These are phyloP conservation scores for Lobulomyces angularis DNA, from an alignment of 192 early-diverging fungal genomes.

Conservation along the genomic window DNA sequence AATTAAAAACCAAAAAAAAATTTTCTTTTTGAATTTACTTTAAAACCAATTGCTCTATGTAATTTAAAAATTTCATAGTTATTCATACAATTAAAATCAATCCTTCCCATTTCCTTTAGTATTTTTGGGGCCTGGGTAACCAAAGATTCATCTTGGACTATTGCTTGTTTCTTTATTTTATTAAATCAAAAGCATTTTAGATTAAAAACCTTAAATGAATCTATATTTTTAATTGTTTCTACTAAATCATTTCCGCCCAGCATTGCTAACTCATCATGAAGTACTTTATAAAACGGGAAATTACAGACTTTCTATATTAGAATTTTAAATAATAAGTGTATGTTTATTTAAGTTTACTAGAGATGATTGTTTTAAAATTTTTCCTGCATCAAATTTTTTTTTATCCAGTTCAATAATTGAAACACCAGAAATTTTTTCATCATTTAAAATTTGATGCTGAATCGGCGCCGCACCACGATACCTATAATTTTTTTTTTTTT, in stretches of 20 bases:
- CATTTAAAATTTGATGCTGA: slow-evolving; percentile 69
- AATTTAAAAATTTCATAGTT: slow-evolving; percentile 48
- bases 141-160: slow-evolving; percentile 45
- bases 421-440: slow-evolving; percentile 61
- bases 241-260: slow-evolving; percentile 50
- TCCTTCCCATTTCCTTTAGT: slow-evolving; percentile 32
- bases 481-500: slow-evolving; percentile 6
- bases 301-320: slow-evolving; percentile 14
- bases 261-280: slow-evolving; percentile 31
- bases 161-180: slow-evolving; percentile 32
- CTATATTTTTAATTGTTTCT: slow-evolving; percentile 45
- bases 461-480: slow-evolving; percentile 88
- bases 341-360: slow-evolving; percentile 26
- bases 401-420: slow-evolving; percentile 78
- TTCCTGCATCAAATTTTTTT: slow-evolving; percentile 70
- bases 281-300: slow-evolving; percentile 6
- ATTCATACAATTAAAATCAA: slow-evolving; percentile 49
- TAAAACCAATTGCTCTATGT: slow-evolving; percentile 60
- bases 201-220: slow-evolving; percentile 34
- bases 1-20: slow-evolving; percentile 1
- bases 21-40: slow-evolving; percentile 27
- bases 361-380: slow-evolving; percentile 56
- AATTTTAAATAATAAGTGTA: slow-evolving; percentile 3
- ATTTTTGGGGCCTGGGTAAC: slow-evolving; percentile 63
- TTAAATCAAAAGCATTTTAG: slow-evolving; percentile 3